Conservation (phyloP, 177 flowering plant genomes). For the Vitis hybrid region DNA sequence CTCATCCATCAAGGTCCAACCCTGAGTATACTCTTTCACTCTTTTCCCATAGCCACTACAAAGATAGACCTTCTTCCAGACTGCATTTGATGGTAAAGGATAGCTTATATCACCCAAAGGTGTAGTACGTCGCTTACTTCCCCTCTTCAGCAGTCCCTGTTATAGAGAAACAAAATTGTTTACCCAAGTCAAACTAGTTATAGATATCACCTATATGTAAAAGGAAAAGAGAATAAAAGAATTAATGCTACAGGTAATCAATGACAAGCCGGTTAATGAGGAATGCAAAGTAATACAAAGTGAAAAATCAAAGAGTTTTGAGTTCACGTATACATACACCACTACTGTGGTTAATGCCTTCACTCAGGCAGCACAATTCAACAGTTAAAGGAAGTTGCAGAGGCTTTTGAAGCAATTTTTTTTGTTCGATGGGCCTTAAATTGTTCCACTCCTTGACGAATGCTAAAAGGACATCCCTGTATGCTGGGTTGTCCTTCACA, state of each 20-base stretch:
- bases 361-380: constrained; percentile 73
- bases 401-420: constrained; percentile 74
- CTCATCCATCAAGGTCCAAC: constrained; percentile 62
- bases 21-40: constrained; percentile 69
- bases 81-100: constrained; percentile 64
- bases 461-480: constrained; percentile 33
- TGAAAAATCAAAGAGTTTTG: background rate
- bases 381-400: constrained; percentile 71
- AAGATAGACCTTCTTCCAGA: constrained; percentile 66
- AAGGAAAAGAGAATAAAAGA: too few relatives aligned
- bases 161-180: background rate
- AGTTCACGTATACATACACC: constrained; percentile 38
- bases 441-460: constrained; percentile 73
- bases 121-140: constrained; percentile 79
- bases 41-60: constrained; percentile 44
- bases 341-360: constrained; percentile 59
- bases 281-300: background rate
- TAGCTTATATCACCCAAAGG: constrained; percentile 68
- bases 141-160: constrained; percentile 83
- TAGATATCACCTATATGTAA: background rate
- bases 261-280: too few relatives aligned
- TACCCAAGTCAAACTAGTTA: background rate
- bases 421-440: constrained; percentile 65
- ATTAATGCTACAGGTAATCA: too few relatives aligned
- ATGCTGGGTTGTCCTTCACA: constrained; percentile 42